Percentiles rank a stretch among this genome's conserved stretches.
Evolutionary conservation across 2,329 filamentous ascomycete genomes (phyloP).

Genomic region (Pseudogymnoascus verrucosus): DNA sequence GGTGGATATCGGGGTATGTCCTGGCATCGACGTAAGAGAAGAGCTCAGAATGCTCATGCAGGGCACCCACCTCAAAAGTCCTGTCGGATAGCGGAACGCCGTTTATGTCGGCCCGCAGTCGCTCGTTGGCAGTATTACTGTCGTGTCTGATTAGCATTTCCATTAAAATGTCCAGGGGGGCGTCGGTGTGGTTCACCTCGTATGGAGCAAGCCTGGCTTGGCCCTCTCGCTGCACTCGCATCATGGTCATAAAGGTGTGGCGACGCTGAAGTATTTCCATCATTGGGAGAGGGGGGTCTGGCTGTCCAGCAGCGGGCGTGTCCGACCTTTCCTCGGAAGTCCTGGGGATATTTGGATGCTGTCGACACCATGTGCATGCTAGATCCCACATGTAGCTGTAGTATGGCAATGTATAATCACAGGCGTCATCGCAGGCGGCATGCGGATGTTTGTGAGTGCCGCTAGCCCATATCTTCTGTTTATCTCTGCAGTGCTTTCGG

Average conservation of each 20-base stretch:
- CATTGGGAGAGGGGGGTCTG: neutral
- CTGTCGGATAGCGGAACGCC: neutral
- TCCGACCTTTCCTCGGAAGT: neutral
- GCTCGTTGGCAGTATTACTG: neutral
- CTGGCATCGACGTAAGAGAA: neutral
- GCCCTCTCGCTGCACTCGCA: neutral
- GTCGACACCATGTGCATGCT: neutral
- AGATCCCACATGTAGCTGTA: neutral
- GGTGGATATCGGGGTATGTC: neutral
- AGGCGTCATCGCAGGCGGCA: neutral
- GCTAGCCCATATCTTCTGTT: neutral
- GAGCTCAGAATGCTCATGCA: neutral
- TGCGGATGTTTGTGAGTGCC: neutral
- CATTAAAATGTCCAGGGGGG: neutral
- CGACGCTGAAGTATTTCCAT: neutral
- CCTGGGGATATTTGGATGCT: neutral
- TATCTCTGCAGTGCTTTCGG: neutral
- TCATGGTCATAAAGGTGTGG: neutral
- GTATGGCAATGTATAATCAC: neutral
- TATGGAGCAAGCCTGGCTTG: neutral
- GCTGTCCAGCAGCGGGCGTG: neutral
- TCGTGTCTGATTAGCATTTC: neutral
- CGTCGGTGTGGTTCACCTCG: neutral
- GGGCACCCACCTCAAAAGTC: neutral
- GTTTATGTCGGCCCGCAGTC: neutral